Percentiles rank a stretch among this genome's conserved stretches.
Evolutionary conservation across 2,329 filamentous ascomycete species (phyloP).

Genomic region (Calonectria naviculata): DNA sequence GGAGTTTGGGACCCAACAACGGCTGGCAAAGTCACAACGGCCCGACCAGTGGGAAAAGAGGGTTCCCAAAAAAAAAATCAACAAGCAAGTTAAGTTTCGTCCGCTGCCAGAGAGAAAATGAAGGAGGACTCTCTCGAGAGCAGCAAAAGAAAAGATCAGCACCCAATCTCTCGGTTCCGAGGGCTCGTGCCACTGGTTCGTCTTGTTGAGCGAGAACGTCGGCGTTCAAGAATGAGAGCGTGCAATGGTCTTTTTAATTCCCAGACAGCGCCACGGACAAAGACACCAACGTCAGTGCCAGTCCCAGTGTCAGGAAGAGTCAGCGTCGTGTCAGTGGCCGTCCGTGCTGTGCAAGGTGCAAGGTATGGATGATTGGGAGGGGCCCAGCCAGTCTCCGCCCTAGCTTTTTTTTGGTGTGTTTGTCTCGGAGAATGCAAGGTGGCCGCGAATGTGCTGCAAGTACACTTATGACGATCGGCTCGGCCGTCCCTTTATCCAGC

Average conservation of each 20-base stretch:
- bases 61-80: background rate
- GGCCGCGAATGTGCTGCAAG: background rate
- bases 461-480: conserved; percentile 10
- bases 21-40: conserved; percentile 4
- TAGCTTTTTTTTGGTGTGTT: conserved; percentile 9
- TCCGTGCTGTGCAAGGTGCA: conserved; percentile 20
- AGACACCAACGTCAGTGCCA: conserved; percentile 4
- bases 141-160: background rate
- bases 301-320: conserved; percentile 1
- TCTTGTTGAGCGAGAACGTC: background rate
- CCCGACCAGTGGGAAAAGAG: background rate
- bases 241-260: conserved; percentile 18
- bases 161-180: conserved; percentile 1
- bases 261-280: background rate
- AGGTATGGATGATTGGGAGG: conserved; percentile 10
- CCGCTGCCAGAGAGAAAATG: background rate
- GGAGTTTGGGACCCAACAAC: background rate
- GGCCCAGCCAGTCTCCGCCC: conserved; percentile 17
- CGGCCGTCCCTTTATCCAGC: background rate
- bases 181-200: conserved; percentile 1
- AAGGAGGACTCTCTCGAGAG: background rate
- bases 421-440: conserved; percentile 19
- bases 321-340: conserved; percentile 3
- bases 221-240: background rate
- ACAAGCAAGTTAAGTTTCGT: background rate